These are phyloP conservation scores for Pseudocercospora ulei DNA, from an alignment of 2,329 filamentous ascomycete species.

Conservation along the genomic window DNA sequence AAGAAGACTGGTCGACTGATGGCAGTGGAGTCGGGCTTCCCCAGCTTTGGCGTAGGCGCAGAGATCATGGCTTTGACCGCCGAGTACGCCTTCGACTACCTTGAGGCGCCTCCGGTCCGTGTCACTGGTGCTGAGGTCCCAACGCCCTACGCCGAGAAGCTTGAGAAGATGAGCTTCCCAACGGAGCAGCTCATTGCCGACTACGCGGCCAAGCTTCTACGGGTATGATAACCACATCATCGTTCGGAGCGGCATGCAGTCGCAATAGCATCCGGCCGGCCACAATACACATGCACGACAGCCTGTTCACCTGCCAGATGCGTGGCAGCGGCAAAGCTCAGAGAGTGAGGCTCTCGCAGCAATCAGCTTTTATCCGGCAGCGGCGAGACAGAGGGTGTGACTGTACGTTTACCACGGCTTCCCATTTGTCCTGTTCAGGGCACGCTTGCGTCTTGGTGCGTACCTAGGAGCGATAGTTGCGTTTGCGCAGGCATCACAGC, in stretches of 20 bases:
- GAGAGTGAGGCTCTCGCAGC: constrained; percentile 8
- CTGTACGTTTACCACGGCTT: constrained; percentile 23
- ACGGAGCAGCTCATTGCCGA: constrained; percentile 77
- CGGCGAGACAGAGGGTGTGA: constrained; percentile 20
- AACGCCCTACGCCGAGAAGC: constrained; percentile 83
- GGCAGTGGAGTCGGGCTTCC: constrained; percentile 90
- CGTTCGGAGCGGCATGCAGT: constrained; percentile 2
- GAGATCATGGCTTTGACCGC: constrained; percentile 91
- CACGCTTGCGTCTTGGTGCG: constrained; percentile 14
- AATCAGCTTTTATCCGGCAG: constrained; percentile 10
- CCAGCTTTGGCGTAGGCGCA: constrained; percentile 80
- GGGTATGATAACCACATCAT: constrained; percentile 45
- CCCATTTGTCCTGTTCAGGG: constrained; percentile 13
- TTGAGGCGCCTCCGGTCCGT: constrained; percentile 84
- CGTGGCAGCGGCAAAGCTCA: constrained; percentile 15
- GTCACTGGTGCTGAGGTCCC: constrained; percentile 96
- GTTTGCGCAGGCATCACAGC: constrained; percentile 22
- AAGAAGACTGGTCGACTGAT: constrained; percentile 96
- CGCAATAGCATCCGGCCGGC: constrained; percentile 7
- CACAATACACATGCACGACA: too few species aligned
- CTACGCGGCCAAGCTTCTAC: constrained; percentile 81
- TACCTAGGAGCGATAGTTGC: constrained; percentile 16
- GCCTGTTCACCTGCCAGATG: constrained; percentile 12
- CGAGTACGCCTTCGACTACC: constrained; percentile 98
- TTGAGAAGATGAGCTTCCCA: constrained; percentile 94